Evolutionary conservation across 116 monocot species (phyloP).

Genomic region (Trichopus zeylanicus): DNA sequence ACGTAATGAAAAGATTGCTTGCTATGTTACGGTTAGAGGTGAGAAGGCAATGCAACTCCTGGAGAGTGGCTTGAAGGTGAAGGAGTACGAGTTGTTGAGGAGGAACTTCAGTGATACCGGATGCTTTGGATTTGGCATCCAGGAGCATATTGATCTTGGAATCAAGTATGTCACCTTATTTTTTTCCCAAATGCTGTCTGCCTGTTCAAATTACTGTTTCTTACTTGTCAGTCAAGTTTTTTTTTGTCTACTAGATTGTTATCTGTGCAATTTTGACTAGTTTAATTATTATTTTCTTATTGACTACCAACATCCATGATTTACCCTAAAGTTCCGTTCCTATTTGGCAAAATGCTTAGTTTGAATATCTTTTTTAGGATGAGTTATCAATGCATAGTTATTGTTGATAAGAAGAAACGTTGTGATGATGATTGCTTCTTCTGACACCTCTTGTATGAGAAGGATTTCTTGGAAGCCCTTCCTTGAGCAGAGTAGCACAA

Average conservation of each 20-base stretch:
- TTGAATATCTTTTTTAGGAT: background rate
- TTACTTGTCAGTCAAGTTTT: background rate
- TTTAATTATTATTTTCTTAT: no score
- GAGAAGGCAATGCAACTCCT: conserved; percentile 82
- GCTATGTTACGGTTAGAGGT: conserved; percentile 63
- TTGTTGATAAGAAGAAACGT: background rate
- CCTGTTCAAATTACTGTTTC: background rate
- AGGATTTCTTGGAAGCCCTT: conserved; percentile 13
- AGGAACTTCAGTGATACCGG: conserved; percentile 76
- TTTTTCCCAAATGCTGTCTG: background rate
- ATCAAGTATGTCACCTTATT: conserved; percentile 47
- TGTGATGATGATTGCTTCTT: conserved; percentile 29
- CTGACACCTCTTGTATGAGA: conserved; percentile 59
- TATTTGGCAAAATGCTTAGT: background rate
- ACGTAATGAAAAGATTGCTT: conserved; percentile 76
- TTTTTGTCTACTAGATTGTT: background rate
- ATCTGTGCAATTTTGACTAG: no score
- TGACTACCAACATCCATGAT: no score
- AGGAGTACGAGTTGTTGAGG: conserved; percentile 63
- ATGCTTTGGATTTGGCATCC: conserved; percentile 79
- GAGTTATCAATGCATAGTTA: background rate
- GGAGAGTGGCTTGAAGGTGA: conserved; percentile 58
- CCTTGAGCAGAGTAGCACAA: conserved; percentile 26
- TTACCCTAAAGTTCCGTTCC: no score
- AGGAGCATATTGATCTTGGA: conserved; percentile 78